A percentile compares a stretch with the other conserved stretches of the same genome.
These are phyloP conservation scores for Barnettozyma populi DNA, from an alignment of 805 yeast genomes.

Conservation along the genomic window DNA sequence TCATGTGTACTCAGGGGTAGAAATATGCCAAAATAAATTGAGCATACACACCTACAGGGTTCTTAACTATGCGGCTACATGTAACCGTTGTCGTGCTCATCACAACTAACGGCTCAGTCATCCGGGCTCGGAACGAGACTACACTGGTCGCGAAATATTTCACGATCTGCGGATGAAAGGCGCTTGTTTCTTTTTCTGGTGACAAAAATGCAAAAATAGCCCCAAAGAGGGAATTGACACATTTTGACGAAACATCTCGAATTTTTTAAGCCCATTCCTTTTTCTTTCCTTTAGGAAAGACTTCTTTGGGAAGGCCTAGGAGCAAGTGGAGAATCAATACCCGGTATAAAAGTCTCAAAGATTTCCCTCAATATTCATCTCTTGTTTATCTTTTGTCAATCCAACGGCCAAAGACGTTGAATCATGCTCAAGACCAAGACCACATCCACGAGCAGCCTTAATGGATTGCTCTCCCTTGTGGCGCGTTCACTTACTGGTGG, in stretches of 20 bases:
- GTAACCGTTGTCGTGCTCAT: background rate
- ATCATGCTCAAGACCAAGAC: constrained; percentile 1
- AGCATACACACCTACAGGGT: too few species aligned
- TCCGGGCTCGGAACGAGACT: background rate
- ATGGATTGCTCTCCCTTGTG: constrained; percentile 1
- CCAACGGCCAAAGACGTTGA: background rate
- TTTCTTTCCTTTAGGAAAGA: background rate
- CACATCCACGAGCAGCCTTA: background rate
- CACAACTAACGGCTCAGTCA: background rate
- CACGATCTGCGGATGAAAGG: background rate
- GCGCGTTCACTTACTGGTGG: background rate
- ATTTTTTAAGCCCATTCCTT: background rate
- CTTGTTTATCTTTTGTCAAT: background rate
- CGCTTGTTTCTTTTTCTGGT: background rate
- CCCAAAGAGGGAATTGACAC: constrained; percentile 3
- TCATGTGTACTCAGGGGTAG: too few species aligned
- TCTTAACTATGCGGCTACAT: background rate
- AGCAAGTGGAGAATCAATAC: background rate
- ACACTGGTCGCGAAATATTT: background rate
- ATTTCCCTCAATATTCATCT: background rate
- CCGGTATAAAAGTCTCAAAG: background rate
- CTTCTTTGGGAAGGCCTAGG: background rate
- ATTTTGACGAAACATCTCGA: background rate
- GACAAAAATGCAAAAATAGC: background rate
- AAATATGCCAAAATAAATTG: too few species aligned